Percentiles rank a stretch among this genome's conserved stretches.
Evolutionary conservation across 345 rosid genomes (phyloP).

Genomic region (Erysimum cheiranthoides): DNA sequence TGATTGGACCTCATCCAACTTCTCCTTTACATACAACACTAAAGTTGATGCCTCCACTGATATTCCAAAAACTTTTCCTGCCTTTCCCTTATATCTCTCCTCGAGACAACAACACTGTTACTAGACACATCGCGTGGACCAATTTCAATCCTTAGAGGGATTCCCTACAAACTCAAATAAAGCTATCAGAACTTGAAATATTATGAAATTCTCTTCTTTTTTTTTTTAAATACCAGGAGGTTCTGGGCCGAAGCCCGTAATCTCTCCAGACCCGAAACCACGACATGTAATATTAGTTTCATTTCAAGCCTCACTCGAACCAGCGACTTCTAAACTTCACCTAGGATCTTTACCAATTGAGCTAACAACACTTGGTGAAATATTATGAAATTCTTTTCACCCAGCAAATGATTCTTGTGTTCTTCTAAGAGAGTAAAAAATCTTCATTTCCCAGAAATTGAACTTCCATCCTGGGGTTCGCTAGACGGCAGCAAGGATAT

Average conservation of each 20-base stretch:
- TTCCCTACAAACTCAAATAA: conserved; percentile 57
- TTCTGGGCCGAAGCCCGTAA: too few species aligned
- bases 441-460: conserved; percentile 99
- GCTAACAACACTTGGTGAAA: too few species aligned
- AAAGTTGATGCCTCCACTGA: conserved; percentile 79
- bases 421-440: conserved; percentile 30
- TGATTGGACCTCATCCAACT: conserved; percentile 87
- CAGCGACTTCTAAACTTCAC: too few species aligned
- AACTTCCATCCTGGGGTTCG: conserved; percentile 93
- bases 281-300: too few species aligned
- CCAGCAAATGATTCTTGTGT: neutral
- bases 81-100: conserved; percentile 91
- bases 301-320: too few species aligned
- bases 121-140: conserved; percentile 94
- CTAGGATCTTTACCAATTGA: too few species aligned
- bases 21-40: conserved; percentile 77
- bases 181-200: conserved; percentile 13
- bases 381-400: neutral
- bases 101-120: conserved; percentile 78
- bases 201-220: neutral
- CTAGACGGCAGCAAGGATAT: conserved; percentile 1
- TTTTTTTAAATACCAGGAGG: too few species aligned
- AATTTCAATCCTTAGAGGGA: conserved; percentile 89
- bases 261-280: too few species aligned
- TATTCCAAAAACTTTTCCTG: conserved; percentile 90